Conservation (phyloP, 345 rosid genomes). For the Bruguiera gymnorhiza region DNA sequence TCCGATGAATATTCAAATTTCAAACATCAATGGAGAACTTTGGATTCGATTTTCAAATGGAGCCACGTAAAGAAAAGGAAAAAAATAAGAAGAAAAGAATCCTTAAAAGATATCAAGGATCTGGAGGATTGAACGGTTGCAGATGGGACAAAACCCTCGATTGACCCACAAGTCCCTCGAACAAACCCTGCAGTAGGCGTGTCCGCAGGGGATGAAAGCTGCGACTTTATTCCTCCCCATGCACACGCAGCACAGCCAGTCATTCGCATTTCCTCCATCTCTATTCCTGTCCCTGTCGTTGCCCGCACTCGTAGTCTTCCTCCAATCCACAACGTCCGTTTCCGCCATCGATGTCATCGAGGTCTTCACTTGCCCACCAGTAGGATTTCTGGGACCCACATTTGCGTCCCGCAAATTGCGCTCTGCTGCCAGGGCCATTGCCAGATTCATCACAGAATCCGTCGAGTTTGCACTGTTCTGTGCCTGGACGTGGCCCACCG, state of each 20-base stretch:
- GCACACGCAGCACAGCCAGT: conserved; percentile 83
- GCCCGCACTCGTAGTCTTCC: not conserved
- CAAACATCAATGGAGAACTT: too few relatives aligned
- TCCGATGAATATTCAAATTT: too few relatives aligned
- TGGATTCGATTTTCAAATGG: too few relatives aligned
- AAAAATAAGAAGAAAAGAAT: too few relatives aligned
- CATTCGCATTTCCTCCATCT: conserved; percentile 23
- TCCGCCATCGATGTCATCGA: conserved; percentile 73
- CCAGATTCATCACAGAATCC: conserved; percentile 50
- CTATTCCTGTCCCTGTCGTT: not conserved
- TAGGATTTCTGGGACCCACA: conserved; percentile 17
- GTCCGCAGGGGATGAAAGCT: conserved; percentile 94
- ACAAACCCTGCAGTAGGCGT: conserved; percentile 71
- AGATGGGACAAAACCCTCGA: conserved; percentile 70
- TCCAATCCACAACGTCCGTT: conserved; percentile 58
- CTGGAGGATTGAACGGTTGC: conserved; percentile 67
- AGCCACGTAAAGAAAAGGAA: too few relatives aligned
- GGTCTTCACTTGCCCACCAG: conserved; percentile 38
- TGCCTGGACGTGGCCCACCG: not conserved
- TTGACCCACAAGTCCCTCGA: conserved; percentile 61
- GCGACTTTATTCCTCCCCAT: conserved; percentile 87
- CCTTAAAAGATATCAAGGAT: conserved; percentile 65
- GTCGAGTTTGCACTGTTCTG: not conserved
- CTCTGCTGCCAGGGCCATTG: conserved; percentile 81
- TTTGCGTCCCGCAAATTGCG: conserved; percentile 29